phyloP scores from a whole-genome alignment of 352 stramenopile genomes.

The Thalassiosira mediterranea region DNA sequence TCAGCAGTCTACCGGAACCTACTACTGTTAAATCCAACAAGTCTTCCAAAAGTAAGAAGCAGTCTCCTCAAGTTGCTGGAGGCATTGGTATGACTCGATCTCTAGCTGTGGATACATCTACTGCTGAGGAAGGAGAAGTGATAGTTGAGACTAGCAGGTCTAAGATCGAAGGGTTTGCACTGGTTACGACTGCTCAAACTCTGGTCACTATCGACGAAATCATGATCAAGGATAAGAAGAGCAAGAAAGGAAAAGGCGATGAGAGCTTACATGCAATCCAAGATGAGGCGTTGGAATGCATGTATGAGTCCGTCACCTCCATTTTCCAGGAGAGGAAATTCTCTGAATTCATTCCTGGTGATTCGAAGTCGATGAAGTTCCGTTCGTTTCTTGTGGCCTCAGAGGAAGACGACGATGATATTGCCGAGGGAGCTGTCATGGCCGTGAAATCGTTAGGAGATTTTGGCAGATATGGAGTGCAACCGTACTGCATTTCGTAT shows the following conservation, averaged over 20 bases:
- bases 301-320: constrained; percentile 39
- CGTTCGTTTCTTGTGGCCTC: constrained; percentile 42
- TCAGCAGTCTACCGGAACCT: constrained; percentile 31
- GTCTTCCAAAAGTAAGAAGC: constrained; percentile 25
- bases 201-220: constrained; percentile 35
- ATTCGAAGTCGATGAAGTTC: constrained; percentile 46
- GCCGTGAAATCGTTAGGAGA: constrained; percentile 65
- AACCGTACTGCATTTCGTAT: constrained; percentile 64
- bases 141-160: constrained; percentile 24
- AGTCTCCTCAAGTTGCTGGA: constrained; percentile 12
- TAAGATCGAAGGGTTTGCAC: constrained; percentile 31
- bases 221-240: constrained; percentile 14
- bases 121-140: constrained; percentile 23
- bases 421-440: constrained; percentile 51
- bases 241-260: too few relatives aligned
- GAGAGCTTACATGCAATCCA: too few relatives aligned
- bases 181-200: constrained; percentile 42
- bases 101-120: constrained; percentile 15
- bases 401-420: constrained; percentile 34
- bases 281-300: constrained; percentile 34
- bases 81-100: constrained; percentile 48
- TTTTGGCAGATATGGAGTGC: constrained; percentile 65
- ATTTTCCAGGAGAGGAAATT: constrained; percentile 52
- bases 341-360: constrained; percentile 46
- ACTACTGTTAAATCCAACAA: constrained; percentile 20